Base-by-base conservation (phyloP, 441 rosid genomes). In the Viola pubescens region DNA sequence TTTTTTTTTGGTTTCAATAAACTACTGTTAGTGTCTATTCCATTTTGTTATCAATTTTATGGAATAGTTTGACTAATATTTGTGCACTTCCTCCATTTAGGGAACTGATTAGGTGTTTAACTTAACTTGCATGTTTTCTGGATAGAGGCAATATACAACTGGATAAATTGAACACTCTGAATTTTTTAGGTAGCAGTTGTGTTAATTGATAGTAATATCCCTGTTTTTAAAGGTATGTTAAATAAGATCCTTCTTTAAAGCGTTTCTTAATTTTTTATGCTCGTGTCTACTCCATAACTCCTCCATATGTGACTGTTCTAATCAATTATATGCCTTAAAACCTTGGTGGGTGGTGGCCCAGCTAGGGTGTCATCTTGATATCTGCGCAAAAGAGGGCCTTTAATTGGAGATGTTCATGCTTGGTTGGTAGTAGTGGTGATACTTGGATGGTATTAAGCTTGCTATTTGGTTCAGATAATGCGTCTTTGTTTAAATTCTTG, bases 401-500 rank as follows among this genome's bases (percentile, higher is more conserved):
- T 43, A 40, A 40, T 12, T 26, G 0, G 14, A 26, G 34, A 26
- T 26, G 34, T 26, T 26, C 50, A 38, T 50, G 62, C 4, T 34
- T 34, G 49, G 37, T 9, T 37, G 19, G 10, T 14, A 10, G 7
- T 48, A 19, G 10, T 48, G 54, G 48, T 55, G 16, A 34, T 56
- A 6, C 26, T 5, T 5, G 9, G 16, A 11, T 51, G 6, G 37
- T n/a, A 3, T 45, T 6, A n/a, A 8, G 8, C 2, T n/a, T n/a
- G n/a, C n/a, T n/a, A n/a, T n/a, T n/a, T n/a, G n/a, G n/a, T n/a
- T n/a, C n/a, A n/a, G n/a, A n/a, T n/a, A n/a, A n/a, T n/a, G n/a
- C 37, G 43, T 1, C 2, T 39, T 56, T 16, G 45, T 61, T 61
- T 14, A 14, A 49, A 41, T 63, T 65, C 48, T 53, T 52, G 54